Evolutionary conservation across 1,139 yeast genomes (phyloP).

Genomic region (Pichia sp.): DNA sequence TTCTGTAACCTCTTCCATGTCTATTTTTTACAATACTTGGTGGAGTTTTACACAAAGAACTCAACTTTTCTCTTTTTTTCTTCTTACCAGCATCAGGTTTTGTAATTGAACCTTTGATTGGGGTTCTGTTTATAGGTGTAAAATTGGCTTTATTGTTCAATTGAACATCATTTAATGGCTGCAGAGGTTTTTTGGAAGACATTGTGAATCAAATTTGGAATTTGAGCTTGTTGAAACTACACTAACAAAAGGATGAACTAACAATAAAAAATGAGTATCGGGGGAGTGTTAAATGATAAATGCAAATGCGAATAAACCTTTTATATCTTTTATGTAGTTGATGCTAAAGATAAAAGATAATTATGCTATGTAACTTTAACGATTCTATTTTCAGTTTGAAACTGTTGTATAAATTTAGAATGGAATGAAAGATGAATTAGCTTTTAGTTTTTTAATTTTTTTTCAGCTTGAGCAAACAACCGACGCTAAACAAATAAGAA

Average conservation of each 20-base stretch:
- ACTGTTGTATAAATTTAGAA: background rate
- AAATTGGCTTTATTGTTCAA: constrained; percentile 25
- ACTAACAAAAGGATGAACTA: too few relatives aligned
- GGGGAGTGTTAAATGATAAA: too few relatives aligned
- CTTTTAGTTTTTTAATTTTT: background rate
- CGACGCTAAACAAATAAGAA: background rate
- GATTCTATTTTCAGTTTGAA: background rate
- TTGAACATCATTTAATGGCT: constrained; percentile 28
- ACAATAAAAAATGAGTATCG: too few relatives aligned
- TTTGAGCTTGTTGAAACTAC: background rate
- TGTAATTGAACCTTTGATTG: constrained; percentile 25
- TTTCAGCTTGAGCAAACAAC: background rate
- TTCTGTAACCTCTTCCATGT: constrained; percentile 79
- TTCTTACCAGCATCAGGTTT: constrained; percentile 30
- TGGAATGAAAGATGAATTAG: background rate
- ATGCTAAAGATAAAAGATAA: background rate
- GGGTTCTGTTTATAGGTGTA: constrained; percentile 24
- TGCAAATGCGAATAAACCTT: too few relatives aligned
- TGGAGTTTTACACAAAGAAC: constrained; percentile 88
- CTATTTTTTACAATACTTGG: constrained; percentile 87
- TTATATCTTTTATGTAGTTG: background rate
- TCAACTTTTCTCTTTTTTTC: constrained; percentile 80
- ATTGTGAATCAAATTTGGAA: background rate
- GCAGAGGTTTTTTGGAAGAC: constrained; percentile 27
- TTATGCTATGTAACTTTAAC: background rate